phyloP scores from a whole-genome alignment of 2,329 filamentous ascomycete species.

The Pyricularia pennisetigena region DNA sequence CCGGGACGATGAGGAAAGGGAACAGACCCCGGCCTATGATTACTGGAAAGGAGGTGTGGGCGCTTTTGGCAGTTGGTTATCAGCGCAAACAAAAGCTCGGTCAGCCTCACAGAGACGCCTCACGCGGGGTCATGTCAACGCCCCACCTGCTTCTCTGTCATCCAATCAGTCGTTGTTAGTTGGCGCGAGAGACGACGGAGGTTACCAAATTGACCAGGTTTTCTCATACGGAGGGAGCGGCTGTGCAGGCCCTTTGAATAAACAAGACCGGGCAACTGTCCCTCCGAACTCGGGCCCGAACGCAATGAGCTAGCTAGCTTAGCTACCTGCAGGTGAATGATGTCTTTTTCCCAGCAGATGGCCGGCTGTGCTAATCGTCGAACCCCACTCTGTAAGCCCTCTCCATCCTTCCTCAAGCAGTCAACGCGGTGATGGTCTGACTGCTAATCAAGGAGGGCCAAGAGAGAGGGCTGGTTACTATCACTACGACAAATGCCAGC shows the following conservation, averaged over 20 bases:
- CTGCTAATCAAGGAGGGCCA: neutral
- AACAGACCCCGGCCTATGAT: neutral
- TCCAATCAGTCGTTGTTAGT: neutral
- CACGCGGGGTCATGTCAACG: neutral
- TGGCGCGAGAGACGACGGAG: neutral
- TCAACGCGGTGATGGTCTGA: neutral
- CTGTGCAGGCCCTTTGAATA: neutral
- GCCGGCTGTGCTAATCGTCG: neutral
- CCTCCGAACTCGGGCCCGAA: neutral
- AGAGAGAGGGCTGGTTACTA: neutral
- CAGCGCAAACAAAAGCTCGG: neutral
- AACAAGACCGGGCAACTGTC: neutral
- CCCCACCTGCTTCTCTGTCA: neutral
- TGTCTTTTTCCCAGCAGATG: neutral
- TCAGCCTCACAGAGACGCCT: neutral
- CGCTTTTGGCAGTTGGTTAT: neutral
- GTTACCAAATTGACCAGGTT: neutral
- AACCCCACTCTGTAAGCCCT: neutral
- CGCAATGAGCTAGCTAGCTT: neutral
- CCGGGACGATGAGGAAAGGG: neutral
- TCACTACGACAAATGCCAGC: neutral
- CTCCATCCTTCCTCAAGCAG: neutral
- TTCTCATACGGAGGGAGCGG: neutral
- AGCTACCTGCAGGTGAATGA: neutral
- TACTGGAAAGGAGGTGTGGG: neutral